Percentiles rank a stretch among this genome's conserved stretches.
Conservation (phyloP, 2,329 filamentous ascomycete genomes). For the Neoarthrinium moseri region DNA sequence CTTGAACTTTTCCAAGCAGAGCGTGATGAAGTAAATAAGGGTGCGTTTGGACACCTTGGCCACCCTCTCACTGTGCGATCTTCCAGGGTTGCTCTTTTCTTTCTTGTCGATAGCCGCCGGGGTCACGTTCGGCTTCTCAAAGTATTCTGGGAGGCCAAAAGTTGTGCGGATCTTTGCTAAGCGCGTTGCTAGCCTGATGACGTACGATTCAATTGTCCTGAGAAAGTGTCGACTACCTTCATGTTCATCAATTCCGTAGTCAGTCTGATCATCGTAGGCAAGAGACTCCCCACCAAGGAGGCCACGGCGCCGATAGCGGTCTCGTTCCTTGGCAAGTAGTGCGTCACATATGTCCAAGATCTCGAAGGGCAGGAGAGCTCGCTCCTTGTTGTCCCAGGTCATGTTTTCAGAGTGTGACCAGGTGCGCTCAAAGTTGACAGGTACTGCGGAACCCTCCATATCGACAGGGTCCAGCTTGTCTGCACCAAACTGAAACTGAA, state of each 20-base stretch:
- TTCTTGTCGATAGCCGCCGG: slow-evolving; percentile 26
- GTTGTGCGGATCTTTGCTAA: slow-evolving; percentile 53
- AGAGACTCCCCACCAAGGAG: slow-evolving; percentile 63
- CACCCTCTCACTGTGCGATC: slow-evolving; percentile 59
- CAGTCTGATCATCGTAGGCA: slow-evolving; percentile 66
- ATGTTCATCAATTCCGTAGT: slow-evolving; percentile 71
- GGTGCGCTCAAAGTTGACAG: slow-evolving; percentile 88
- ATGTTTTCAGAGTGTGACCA: slow-evolving; percentile 77
- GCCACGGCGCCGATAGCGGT: slow-evolving; percentile 59
- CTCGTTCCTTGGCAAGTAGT: slow-evolving; percentile 66
- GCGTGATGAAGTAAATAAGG: slow-evolving; percentile 71
- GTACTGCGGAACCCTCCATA: slow-evolving; percentile 93
- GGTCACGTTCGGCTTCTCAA: slow-evolving; percentile 20
- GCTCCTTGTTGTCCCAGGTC: slow-evolving; percentile 78
- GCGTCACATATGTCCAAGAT: slow-evolving; percentile 67
- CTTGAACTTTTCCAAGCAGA: slow-evolving; percentile 88
- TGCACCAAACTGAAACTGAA: slow-evolving; percentile 97
- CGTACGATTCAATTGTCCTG: slow-evolving; percentile 71
- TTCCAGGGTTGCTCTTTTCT: slow-evolving; percentile 24
- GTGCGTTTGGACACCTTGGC: slow-evolving; percentile 80
- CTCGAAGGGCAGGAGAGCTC: slow-evolving; percentile 70
- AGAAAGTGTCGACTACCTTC: slow-evolving; percentile 85
- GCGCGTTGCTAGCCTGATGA: slow-evolving; percentile 60
- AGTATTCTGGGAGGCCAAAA: slow-evolving; percentile 46
- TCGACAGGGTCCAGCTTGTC: slow-evolving; percentile 95